Conservation (phyloP, 257 asterid species). For the Buddleja alternifolia region DNA sequence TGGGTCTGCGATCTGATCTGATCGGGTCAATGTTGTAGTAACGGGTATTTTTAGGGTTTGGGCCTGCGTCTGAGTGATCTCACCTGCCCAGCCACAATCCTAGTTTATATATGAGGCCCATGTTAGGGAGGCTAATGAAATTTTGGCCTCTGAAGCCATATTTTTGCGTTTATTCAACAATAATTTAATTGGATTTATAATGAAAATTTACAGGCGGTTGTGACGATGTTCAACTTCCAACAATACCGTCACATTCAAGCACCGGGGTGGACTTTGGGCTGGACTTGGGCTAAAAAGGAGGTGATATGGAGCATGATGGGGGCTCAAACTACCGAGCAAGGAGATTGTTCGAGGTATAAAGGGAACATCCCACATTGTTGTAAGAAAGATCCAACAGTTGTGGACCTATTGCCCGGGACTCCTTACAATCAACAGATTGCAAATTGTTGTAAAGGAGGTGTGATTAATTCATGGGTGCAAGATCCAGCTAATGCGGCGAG, state of each 20-base stretch:
- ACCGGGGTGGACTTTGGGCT: slow-evolving; percentile 93
- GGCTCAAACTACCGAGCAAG: slow-evolving; percentile 82
- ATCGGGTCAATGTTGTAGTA: too few relatives aligned
- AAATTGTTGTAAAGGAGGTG: slow-evolving; percentile 84
- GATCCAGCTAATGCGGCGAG: slow-evolving; percentile 65
- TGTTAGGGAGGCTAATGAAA: too few relatives aligned
- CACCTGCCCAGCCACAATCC: too few relatives aligned
- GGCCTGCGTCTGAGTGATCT: too few relatives aligned
- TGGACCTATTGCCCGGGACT: slow-evolving; percentile 70
- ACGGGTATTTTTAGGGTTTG: too few relatives aligned
- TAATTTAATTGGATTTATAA: not conserved
- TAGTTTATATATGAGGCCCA: too few relatives aligned
- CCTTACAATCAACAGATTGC: slow-evolving; percentile 81
- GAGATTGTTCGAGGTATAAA: slow-evolving; percentile 82
- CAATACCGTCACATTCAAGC: slow-evolving; percentile 89
- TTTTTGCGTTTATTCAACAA: not conserved
- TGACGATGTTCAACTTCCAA: slow-evolving; percentile 88
- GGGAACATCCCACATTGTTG: slow-evolving; percentile 64
- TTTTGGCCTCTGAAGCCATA: too few relatives aligned
- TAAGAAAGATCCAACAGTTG: slow-evolving; percentile 66
- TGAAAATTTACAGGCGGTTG: slow-evolving; percentile 56
- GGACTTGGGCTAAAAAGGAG: slow-evolving; percentile 96
- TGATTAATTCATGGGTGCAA: slow-evolving; percentile 65
- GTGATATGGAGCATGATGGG: slow-evolving; percentile 94
- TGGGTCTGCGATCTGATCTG: too few relatives aligned